phyloP scores from a whole-genome alignment of 2,329 filamentous ascomycete genomes.

The Cercospora canescens region DNA sequence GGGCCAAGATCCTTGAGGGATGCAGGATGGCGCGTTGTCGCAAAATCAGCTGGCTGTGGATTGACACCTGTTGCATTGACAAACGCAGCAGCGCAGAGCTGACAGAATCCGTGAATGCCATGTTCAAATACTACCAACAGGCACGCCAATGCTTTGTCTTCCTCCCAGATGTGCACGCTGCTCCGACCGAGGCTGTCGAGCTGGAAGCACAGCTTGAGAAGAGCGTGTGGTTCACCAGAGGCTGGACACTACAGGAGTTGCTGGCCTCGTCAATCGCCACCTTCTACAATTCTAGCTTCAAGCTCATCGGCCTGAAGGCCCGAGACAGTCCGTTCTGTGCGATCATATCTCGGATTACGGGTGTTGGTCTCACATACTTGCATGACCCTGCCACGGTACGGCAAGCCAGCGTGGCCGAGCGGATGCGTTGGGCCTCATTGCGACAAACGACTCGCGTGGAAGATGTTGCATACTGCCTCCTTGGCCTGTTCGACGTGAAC shows the following conservation, averaged over 20 bases:
- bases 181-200: background rate
- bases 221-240: constrained; percentile 11
- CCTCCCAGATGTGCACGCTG: constrained; percentile 8
- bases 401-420: constrained; percentile 9
- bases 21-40: constrained; percentile 1
- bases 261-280: constrained; percentile 3
- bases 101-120: constrained; percentile 47
- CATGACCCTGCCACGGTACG: background rate
- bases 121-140: constrained; percentile 12
- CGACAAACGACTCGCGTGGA: constrained; percentile 15
- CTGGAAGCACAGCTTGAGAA: background rate
- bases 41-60: constrained; percentile 15
- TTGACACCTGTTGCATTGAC: constrained; percentile 22
- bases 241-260: constrained; percentile 19
- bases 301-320: constrained; percentile 19
- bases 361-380: constrained; percentile 7
- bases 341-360: constrained; percentile 2
- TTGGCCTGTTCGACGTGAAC: constrained; percentile 15
- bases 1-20: constrained; percentile 9
- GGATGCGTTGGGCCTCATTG: constrained; percentile 11
- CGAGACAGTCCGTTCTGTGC: background rate
- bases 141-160: constrained; percentile 10
- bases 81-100: constrained; percentile 44
- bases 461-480: constrained; percentile 16
- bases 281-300: constrained; percentile 11